Base-by-base conservation (phyloP, 305 asterid species). In the Rubia balearica region DNA sequence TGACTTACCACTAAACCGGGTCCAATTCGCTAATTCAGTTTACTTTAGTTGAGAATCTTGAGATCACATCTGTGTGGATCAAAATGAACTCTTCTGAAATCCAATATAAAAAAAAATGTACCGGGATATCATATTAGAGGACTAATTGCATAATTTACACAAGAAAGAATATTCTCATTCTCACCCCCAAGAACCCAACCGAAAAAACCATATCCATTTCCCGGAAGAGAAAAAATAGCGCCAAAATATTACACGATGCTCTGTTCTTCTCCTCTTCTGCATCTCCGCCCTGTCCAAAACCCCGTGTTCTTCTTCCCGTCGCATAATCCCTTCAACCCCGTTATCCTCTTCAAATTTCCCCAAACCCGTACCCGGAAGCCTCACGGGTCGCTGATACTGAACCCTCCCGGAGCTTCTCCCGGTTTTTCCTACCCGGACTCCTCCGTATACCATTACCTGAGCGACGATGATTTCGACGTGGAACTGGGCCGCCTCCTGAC, bases 401-500 rank as follows among this genome's bases (percentile, higher is more conserved):
- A 68, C 8, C 61, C 73, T 13, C 59, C 69, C 68, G 69, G 77
- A 67, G 71, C 79, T 19, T 65, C 61, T n/a, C 74, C 61, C 60
- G 76, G 63, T 60, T 73, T 75, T 67, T 73, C 79, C 75, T 69
- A 60, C 55, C n/a, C 71, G 27, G 73, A 62, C 3, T 71, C 62
- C 2, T 81, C 81, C n/a, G 65, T 78, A 46, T 67, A 81, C 67
- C 19, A 61, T 55, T 72, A 72, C 53, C 85, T 69, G 36, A 43
- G 70, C 67, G 76, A 83, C 41, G 95, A 80, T 16, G 95, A 88
- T 11, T 83, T 84, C 69, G 75, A 85, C 13, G 83, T 88, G 80
- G 98, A 92, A 62, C 77, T 92, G 71, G 90, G 79, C 22, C 90
- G 90, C 3, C 78, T 92, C 68, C 83, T 87, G 74, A 71, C 83